Evolutionary conservation across 2,329 filamentous ascomycete genomes (phyloP).

Genomic region (Aspergillus sp.): DNA sequence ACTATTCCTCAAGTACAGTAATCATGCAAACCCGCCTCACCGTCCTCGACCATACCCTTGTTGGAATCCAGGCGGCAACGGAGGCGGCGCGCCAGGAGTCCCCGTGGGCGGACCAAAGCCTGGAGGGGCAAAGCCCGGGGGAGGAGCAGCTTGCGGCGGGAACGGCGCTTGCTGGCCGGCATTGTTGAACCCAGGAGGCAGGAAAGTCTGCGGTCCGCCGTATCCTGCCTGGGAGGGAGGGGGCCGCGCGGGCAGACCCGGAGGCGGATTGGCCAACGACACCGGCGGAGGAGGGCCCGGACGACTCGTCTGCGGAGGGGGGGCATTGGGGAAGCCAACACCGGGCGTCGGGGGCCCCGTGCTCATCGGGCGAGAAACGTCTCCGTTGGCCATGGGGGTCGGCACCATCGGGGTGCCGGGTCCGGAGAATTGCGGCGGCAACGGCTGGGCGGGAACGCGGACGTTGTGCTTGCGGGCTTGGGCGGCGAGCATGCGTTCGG

Average conservation of each 20-base stretch:
- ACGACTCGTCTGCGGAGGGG: conserved; percentile 46
- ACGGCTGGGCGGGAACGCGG: conserved; percentile 71
- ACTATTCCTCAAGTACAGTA: not conserved
- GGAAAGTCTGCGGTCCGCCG: conserved; percentile 56
- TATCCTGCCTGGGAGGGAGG: conserved; percentile 67
- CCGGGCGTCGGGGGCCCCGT: conserved; percentile 32
- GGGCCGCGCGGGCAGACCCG: conserved; percentile 65
- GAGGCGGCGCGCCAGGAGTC: conserved; percentile 29
- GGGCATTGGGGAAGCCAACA: conserved; percentile 42
- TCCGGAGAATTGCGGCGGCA: conserved; percentile 71
- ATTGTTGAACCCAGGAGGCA: conserved; percentile 39
- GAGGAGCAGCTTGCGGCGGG: conserved; percentile 42
- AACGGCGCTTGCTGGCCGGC: conserved; percentile 29
- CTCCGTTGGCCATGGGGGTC: conserved; percentile 45
- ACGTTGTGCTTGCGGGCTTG: conserved; percentile 95
- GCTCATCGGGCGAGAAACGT: conserved; percentile 34
- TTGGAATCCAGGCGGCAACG: conserved; percentile 45
- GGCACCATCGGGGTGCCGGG: conserved; percentile 42
- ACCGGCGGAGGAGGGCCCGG: conserved; percentile 57
- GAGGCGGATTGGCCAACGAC: conserved; percentile 45
- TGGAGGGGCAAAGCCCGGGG: conserved; percentile 52
- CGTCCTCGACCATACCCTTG: conserved; percentile 39
- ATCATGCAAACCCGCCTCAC: too few species aligned
- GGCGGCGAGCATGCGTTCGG: conserved; percentile 85
- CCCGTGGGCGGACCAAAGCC: conserved; percentile 44